Percentiles rank a stretch among this genome's conserved stretches.
Evolutionary conservation across 805 yeast genomes (phyloP).

Genomic region (Candida railenensis): DNA sequence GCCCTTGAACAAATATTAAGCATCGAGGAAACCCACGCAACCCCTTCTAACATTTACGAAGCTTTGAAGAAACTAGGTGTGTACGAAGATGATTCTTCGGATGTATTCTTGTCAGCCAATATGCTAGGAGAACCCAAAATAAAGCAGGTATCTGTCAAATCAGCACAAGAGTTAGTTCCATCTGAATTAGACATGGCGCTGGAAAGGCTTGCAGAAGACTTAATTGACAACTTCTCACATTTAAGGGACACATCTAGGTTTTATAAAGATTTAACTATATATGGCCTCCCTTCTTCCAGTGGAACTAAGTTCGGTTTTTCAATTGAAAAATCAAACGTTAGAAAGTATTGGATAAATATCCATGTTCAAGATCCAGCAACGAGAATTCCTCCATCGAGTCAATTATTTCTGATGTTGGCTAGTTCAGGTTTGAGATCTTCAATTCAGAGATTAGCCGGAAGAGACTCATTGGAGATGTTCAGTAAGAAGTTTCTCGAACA

Average conservation of each 20-base stretch:
- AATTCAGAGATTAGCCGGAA: slow-evolving; percentile 7
- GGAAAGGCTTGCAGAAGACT: neutral
- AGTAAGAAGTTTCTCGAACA: slow-evolving; percentile 11
- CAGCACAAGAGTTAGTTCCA: slow-evolving; percentile 17
- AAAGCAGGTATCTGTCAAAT: slow-evolving; percentile 16
- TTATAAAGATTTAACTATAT: slow-evolving; percentile 22
- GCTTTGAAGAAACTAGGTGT: neutral
- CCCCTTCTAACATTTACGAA: neutral
- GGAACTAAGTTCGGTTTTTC: slow-evolving; percentile 29
- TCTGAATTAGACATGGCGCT: neutral
- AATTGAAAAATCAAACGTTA: slow-evolving; percentile 31
- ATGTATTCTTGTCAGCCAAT: slow-evolving; percentile 27
- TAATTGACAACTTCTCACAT: slow-evolving; percentile 30
- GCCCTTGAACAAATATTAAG: neutral
- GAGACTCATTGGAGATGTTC: slow-evolving; percentile 14
- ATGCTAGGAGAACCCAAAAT: slow-evolving; percentile 19
- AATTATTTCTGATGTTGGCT: slow-evolving; percentile 13
- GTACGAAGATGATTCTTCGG: slow-evolving; percentile 13
- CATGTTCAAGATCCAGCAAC: slow-evolving; percentile 45
- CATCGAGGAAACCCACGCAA: neutral
- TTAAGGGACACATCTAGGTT: slow-evolving; percentile 17
- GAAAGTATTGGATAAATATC: slow-evolving; percentile 33
- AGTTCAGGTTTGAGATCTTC: slow-evolving; percentile 7
- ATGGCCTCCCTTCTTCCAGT: slow-evolving; percentile 18
- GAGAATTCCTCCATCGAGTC: slow-evolving; percentile 28